Base-by-base conservation (phyloP, 495 filamentous ascomycete genomes). In the Podospora anserina region DNA sequence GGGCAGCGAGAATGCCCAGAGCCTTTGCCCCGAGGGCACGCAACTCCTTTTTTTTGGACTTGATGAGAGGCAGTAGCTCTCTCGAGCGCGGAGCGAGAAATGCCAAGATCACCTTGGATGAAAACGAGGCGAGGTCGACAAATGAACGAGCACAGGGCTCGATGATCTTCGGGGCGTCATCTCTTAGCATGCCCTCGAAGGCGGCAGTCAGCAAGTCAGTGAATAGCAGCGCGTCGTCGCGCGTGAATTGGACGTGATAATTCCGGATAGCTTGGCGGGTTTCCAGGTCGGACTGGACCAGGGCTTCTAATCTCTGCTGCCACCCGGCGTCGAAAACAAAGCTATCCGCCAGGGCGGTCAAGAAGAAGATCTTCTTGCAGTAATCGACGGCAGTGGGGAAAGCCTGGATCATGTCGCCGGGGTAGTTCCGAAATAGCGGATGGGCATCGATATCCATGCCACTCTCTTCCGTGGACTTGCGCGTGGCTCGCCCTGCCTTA, bases 1-100 rank as follows among this genome's bases (percentile, higher is more conserved):
- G 89, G 2, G 92, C 89, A 3, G 86, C 88, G 2, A 98, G 78
- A 27, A 97, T 88, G 4, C 95, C 95, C 69, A 94, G 89, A 0
- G 89, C 86, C 62, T 88, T 87, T 32, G 92, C 88, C 7, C 89
- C 87, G 18, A 86, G 80, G 55, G 79, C 78, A 44, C 93, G 84
- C 9, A 89, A 81, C 19, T 86, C 83, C 56, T 85, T 82, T 70
- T 90, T 88, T 79, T 91, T 94, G 32, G 90, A 91, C 55, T 79
- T 82, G 62, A 93, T 81, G 3, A 88, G 77, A n/a, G 82, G 76
- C 60, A 86, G 75, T 18, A 93, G 76, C 67, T 84, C 84, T 5
- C 69, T 70, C 6, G 83, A 78, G 63, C 83, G 83, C 5, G 73
- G 66, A 1, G 84, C 77, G n/a, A 92, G 76, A 3, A 75, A 64